Evolutionary conservation across 2,329 filamentous ascomycete species (phyloP), one percentile per base, ranked within the genome.

Genomic region (Niveomyces coronatus): DNA sequence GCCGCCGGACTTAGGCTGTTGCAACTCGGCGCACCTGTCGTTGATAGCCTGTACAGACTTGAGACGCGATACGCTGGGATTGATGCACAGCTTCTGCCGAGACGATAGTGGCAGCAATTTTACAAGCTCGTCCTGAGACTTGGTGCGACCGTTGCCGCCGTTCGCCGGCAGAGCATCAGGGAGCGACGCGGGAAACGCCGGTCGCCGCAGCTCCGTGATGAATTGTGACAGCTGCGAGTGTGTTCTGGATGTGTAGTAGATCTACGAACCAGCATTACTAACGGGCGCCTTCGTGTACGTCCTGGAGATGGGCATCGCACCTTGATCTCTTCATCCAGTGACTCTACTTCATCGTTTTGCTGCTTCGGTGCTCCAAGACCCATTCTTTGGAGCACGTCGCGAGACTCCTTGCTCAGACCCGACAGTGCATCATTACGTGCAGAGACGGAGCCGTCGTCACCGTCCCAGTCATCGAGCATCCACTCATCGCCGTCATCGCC

Each of bases 201-300:
- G 84, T 19, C 85, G 77, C 2, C 80, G 76, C 35, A 95, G 63
- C 56, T 95, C 88, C 29, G 78, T 73, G 14, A 89, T 79, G 57
- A 95, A 94, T 53, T 95, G 88, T 1, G 82, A 82, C 11, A 95
- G 63, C 53, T 95, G 88, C 3, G 88, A 95, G 57, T 95, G 88
- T 1, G 88, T 95, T 53, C 88, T 75, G 7, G 88, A 95, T 40
- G 87, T 91, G 61, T 89, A 94, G 58, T 85, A 94, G 36, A 95
- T 84, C 68, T 78, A 56, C 35, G 24, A 8, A 31, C 31, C 26
- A 57, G 60, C 56, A 63, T 54, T 53, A 53, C 39, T 31, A 29
- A 36, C 29, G 16, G 22, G 32, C n/a, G n/a, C n/a, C n/a, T n/a
- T n/a, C n/a, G n/a, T n/a, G n/a, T n/a, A n/a, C n/a, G n/a, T n/a